These are phyloP conservation scores for Trifolium repens DNA, from an alignment of 306 rosid genomes.

Conservation along the genomic window DNA sequence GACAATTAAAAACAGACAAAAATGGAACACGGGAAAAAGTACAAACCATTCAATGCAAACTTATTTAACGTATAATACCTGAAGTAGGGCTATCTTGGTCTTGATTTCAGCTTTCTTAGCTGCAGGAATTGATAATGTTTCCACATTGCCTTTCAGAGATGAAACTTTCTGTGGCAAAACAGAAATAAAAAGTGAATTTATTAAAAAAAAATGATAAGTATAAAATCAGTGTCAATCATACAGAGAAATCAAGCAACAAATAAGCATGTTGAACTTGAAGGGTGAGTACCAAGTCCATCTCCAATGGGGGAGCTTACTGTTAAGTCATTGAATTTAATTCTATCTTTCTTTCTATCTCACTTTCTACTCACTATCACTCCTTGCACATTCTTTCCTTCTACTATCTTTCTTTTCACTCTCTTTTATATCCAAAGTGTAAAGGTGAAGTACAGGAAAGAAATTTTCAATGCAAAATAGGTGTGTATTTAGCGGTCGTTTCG, in stretches of 20 bases:
- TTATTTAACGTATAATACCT: slow-evolving; percentile 53
- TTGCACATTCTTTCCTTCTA: too few species aligned
- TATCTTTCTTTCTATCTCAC: too few species aligned
- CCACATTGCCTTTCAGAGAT: slow-evolving; percentile 76
- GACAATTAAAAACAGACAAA: slow-evolving; percentile 19
- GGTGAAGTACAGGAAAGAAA: too few species aligned
- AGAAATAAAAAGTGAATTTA: slow-evolving; percentile 13
- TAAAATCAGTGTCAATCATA: slow-evolving; percentile 2
- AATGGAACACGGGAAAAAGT: slow-evolving; percentile 7
- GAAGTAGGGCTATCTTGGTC: slow-evolving; percentile 69
- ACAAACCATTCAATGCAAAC: slow-evolving; percentile 25
- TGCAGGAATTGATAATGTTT: slow-evolving; percentile 80
- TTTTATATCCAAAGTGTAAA: too few species aligned
- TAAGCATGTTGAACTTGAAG: background rate
- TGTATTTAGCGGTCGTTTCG: background rate
- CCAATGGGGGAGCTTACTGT: background rate
- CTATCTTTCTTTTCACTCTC: too few species aligned
- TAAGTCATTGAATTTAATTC: too few species aligned
- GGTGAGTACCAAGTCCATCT: slow-evolving; percentile 9
- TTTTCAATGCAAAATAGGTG: slow-evolving; percentile 9
- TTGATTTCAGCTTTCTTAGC: slow-evolving; percentile 85
- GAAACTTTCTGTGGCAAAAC: slow-evolving; percentile 66
- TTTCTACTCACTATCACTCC: too few species aligned
- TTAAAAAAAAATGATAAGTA: slow-evolving; percentile 23
- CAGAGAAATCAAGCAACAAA: background rate